Evolutionary conservation across 2,329 filamentous ascomycete species (phyloP), one percentile per base, ranked within the genome.

Genomic region (Nemania bipapillata): DNA sequence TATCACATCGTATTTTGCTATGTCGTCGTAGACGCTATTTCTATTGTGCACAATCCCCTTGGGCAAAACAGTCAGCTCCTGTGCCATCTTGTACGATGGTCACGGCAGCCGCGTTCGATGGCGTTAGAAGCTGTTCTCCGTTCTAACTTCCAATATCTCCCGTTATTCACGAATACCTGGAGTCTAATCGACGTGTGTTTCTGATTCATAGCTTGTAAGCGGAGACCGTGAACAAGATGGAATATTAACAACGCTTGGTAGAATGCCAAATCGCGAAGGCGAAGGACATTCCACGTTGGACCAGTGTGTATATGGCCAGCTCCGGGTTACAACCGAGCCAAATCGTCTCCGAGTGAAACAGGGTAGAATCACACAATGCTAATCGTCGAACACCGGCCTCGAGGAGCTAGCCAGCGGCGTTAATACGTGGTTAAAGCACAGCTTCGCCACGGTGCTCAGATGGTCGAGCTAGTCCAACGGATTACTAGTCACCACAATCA

Each of bases 21-120:
- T 84, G 72, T 86, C 85, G 28, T 82, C 81, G 72, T 88, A 87
- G 37, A 89, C 81, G 57, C 81, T 80, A 37, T 79, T 79, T 8
- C 82, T 83, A 77, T 89, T 89, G 57, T 83, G 81, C 68, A 89
- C 82, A 68, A 89, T 84, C 75, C 87, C 87, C 75, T 85, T 85
- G 22, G 87, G 87, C 75, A 89, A 74, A 40, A 87, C 82, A 78
- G 84, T 78, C 50, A 65, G 61, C 49, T 68, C 58, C 53, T 74
- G 74, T 63, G 74, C 68, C 73, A 80, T 74, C 45, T 75, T 77
- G 58, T 68, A 67, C 64, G 69, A 54, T 77, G 70, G 68, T 81
- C 67, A 42, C 61, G 56, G 56, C 37, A 37, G 32, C 61, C 60
- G n/a, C 58, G 59, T 63, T 65, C 58, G 26, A 69, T 65, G 40